Percentiles rank a stretch among this genome's conserved stretches.
Conservation (phyloP, 139 green algal species). For the Tetradesmus lagerheimii region DNA sequence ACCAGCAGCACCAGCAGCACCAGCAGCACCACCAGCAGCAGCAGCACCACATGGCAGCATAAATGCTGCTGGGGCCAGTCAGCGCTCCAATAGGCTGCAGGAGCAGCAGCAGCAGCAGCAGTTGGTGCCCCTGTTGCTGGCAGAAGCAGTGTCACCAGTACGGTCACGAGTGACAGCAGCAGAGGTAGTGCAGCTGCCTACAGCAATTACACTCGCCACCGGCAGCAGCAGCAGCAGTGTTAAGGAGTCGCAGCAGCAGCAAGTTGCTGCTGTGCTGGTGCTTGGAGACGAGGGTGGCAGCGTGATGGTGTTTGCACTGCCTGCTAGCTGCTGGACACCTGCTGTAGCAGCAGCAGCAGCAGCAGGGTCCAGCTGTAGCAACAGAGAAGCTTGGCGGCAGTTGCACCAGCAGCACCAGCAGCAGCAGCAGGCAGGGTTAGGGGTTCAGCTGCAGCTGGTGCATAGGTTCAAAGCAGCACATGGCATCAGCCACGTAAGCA, state of each 20-base stretch:
- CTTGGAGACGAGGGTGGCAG: constrained; percentile 13
- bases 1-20: too few species aligned
- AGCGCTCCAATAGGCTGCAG: too few species aligned
- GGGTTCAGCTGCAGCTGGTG: constrained; percentile 6
- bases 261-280: constrained; percentile 17
- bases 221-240: not conserved
- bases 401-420: constrained; percentile 22
- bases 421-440: not conserved
- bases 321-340: constrained; percentile 1
- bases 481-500: constrained; percentile 13
- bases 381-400: too few species aligned
- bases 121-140: constrained; percentile 6
- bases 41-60: too few species aligned
- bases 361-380: not conserved
- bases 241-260: not conserved
- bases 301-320: constrained; percentile 15
- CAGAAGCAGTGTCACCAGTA: constrained; percentile 7
- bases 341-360: constrained; percentile 33
- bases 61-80: too few species aligned
- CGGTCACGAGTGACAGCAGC: constrained; percentile 10
- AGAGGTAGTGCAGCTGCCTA: constrained; percentile 27
- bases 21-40: too few species aligned
- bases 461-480: constrained; percentile 33
- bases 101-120: constrained; percentile 10
- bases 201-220: not conserved